phyloP scores from a whole-genome alignment of 2,329 filamentous ascomycete genomes.

The Microsporum canis region DNA sequence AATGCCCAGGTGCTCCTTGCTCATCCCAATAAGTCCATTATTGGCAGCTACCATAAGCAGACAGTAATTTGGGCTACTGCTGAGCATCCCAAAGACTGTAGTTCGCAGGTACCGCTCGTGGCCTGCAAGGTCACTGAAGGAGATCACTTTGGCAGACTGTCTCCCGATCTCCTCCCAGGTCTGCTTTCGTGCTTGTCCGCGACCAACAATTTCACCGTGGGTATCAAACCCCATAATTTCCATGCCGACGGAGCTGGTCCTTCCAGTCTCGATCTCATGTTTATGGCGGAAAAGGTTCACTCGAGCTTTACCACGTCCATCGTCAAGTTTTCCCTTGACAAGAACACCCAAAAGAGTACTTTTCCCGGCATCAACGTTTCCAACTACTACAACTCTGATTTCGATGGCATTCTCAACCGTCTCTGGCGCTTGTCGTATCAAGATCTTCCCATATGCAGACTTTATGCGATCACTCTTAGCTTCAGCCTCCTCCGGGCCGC shows the following conservation, averaged over 20 bases:
- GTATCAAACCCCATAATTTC: slow-evolving; percentile 98
- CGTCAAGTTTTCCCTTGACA: slow-evolving; percentile 89
- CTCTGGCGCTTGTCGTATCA: slow-evolving; percentile 63
- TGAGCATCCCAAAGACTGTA: slow-evolving; percentile 89
- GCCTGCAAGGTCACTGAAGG: slow-evolving; percentile 88
- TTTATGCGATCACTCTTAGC: slow-evolving; percentile 55
- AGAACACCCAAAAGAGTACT: slow-evolving; percentile 91
- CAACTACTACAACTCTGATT: slow-evolving; percentile 90
- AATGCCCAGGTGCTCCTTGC: slow-evolving; percentile 93
- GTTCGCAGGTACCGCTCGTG: slow-evolving; percentile 93
- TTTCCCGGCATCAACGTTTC: slow-evolving; percentile 95
- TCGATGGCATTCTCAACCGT: slow-evolving; percentile 83
- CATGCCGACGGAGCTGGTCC: slow-evolving; percentile 95
- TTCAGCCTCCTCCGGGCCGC: slow-evolving; percentile 60
- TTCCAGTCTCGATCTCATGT: slow-evolving; percentile 89
- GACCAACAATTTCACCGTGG: slow-evolving; percentile 67
- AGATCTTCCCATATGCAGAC: slow-evolving; percentile 70
- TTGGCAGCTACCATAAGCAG: slow-evolving; percentile 97
- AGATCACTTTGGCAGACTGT: slow-evolving; percentile 88
- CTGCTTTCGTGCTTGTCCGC: slow-evolving; percentile 71
- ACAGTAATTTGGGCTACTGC: slow-evolving; percentile 93
- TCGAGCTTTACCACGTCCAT: slow-evolving; percentile 83
- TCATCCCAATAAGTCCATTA: slow-evolving; percentile 95
- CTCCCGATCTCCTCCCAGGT: slow-evolving; percentile 98
- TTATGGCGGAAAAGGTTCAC: slow-evolving; percentile 97